Conservation (phyloP, 306 rosid genomes). For the Pterocarpus macrocarpus region DNA sequence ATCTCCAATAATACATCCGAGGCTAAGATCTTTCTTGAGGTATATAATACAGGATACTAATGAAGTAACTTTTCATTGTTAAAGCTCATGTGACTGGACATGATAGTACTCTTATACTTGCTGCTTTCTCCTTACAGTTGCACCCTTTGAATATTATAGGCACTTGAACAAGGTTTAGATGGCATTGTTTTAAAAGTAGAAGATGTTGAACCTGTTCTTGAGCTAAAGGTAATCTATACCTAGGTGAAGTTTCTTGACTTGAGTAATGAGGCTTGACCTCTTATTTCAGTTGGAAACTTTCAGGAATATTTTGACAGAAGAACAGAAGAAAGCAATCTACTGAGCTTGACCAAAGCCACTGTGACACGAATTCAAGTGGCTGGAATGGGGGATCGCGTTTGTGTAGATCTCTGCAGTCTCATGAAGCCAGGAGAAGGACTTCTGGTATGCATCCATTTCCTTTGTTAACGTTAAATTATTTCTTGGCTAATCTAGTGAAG, state of each 20-base stretch:
- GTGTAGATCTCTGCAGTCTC: conserved; percentile 93
- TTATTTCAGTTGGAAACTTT: conserved; percentile 54
- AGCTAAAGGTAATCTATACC: conserved; percentile 74
- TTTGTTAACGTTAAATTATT: conserved; percentile 1
- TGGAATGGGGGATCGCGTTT: conserved; percentile 98
- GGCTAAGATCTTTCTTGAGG: conserved; percentile 90
- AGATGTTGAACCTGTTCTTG: conserved; percentile 73
- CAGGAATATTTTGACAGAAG: conserved; percentile 93
- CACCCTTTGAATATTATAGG: conserved; percentile 59
- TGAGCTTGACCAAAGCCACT: conserved; percentile 80
- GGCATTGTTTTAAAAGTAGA: conserved; percentile 87
- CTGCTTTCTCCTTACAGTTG: conserved; percentile 16
- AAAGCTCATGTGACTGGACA: not conserved
- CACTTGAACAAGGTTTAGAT: conserved; percentile 88
- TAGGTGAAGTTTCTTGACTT: conserved; percentile 42
- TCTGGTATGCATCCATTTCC: conserved; percentile 62
- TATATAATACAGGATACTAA: conserved; percentile 40
- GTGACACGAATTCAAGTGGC: conserved; percentile 69
- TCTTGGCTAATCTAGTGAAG: conserved; percentile 28
- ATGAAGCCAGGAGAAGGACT: conserved; percentile 97
- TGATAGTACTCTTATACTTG: not conserved
- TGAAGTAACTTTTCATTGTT: not conserved
- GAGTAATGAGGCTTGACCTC: conserved; percentile 42
- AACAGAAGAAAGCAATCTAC: conserved; percentile 64
- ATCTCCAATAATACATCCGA: conserved; percentile 65